Evolutionary conservation across 2,329 filamentous ascomycete genomes (phyloP), one percentile per base, ranked within the genome.

Genomic region (Chrysoporthe deuterocubensis): DNA sequence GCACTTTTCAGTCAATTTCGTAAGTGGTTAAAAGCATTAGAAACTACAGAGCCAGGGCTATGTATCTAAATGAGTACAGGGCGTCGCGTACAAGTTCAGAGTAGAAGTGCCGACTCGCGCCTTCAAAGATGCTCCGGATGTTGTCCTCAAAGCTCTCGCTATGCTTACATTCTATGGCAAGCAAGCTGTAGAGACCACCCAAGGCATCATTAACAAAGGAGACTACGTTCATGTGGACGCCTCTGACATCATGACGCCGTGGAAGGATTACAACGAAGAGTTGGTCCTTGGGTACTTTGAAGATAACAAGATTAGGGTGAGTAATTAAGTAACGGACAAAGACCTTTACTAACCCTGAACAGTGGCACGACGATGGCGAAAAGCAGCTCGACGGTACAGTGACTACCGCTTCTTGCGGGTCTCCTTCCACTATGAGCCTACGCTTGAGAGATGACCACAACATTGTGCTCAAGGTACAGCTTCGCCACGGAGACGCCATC

Each of bases 311-410:
- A 90, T 92, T 64, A 82, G 79, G 40, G 85, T 86, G 74, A 75
- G 82, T 58, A 64, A 37, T 21, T 16, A 6, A n/a, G 8, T 16
- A 32, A 26, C 8, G 2, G 7, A 58, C 13, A 58, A 8, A 7
- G 34, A 58, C 8, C n/a, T 8, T 62, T 34, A 52, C 70, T 16
- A 70, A 67, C 34, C 2, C 32, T 40, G 4, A 32, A 1, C 71
- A 88, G 80, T 89, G 85, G 71, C 89, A 92, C 68, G 89, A 91
- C 67, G 90, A 92, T 71, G 89, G 89, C 4, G 89, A 92, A 73
- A 78, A 77, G 11, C 86, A 87, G 3, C 79, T 91, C 0, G 89
- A 89, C 0, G 86, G 87, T 0, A 88, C 85, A 0, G 87, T 91
- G 7, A 87, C 87, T 0, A 89, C 88, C 0, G 77, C 89, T 7